Conservation (phyloP, 2,329 filamentous ascomycete species). For the Neofusicoccum laricinum region DNA sequence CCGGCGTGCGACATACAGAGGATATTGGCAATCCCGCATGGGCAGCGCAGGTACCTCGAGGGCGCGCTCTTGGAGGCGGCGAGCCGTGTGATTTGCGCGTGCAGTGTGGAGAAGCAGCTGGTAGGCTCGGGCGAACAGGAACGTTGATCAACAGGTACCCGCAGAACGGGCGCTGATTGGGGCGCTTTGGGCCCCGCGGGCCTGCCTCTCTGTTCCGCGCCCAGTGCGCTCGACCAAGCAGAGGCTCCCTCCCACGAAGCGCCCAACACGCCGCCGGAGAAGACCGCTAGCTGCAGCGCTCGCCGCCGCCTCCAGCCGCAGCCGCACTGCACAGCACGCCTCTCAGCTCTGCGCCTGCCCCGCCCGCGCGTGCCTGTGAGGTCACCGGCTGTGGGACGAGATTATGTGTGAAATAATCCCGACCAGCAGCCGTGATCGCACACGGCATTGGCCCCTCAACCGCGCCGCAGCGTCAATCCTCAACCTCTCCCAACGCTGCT, state of each 20-base stretch:
- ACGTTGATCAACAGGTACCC: slow-evolving; percentile 5
- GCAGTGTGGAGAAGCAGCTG: not conserved
- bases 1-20: not conserved
- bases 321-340: not conserved
- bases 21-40: not conserved
- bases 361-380: not conserved
- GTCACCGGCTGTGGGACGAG: not conserved
- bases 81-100: not conserved
- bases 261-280: not conserved
- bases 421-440: not conserved
- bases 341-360: not conserved
- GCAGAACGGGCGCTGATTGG: not conserved
- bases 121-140: not conserved
- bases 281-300: not conserved
- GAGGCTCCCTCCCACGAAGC: not conserved
- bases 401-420: not conserved
- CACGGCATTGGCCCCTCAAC: slow-evolving; percentile 9
- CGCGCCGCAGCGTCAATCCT: not conserved
- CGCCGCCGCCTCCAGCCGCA: not conserved
- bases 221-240: not conserved
- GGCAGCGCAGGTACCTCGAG: not conserved
- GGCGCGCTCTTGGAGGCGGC: not conserved
- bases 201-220: not conserved
- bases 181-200: too few species aligned
- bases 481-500: not conserved